Conservation (phyloP, 345 rosid genomes). For the Noccaea caerulescens region DNA sequence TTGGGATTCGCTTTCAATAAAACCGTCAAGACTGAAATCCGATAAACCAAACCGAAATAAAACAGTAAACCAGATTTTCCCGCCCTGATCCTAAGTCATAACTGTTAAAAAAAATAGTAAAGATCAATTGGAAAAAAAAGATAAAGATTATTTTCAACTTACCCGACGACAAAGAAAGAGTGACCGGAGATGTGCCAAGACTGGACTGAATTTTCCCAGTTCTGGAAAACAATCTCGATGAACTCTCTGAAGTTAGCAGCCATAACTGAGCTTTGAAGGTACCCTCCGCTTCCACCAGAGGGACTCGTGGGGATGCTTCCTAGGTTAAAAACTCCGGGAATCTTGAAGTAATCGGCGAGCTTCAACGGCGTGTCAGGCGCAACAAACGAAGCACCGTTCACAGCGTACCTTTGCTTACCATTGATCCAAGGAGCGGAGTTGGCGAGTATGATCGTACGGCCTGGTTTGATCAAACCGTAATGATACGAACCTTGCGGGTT, state of each 20-base stretch:
- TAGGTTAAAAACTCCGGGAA: slow-evolving; percentile 78
- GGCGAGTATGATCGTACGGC: slow-evolving; percentile 68
- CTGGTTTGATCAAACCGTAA: slow-evolving; percentile 80
- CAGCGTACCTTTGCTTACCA: slow-evolving; percentile 84
- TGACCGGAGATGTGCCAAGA: slow-evolving; percentile 87
- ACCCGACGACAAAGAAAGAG: slow-evolving; percentile 94
- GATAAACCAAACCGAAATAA: not conserved
- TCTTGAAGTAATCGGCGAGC: slow-evolving; percentile 87
- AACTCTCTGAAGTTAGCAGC: slow-evolving; percentile 66
- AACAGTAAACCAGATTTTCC: not conserved
- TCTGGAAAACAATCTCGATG: slow-evolving; percentile 84
- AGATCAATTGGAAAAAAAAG: not conserved
- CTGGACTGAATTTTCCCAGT: slow-evolving; percentile 78
- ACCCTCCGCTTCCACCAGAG: slow-evolving; percentile 58
- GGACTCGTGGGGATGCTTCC: slow-evolving; percentile 76
- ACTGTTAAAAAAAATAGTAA: not conserved
- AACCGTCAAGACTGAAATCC: not conserved
- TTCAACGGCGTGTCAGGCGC: slow-evolving; percentile 85
- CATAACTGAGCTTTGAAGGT: slow-evolving; percentile 79
- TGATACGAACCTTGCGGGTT: slow-evolving; percentile 99
- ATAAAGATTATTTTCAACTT: slow-evolving; percentile 30
- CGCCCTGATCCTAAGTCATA: too few relatives aligned
- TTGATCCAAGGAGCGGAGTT: slow-evolving; percentile 79
- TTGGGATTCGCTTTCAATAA: not conserved
- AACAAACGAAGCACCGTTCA: slow-evolving; percentile 75